Conservation (phyloP, 1,284 basidiomycete genomes). For the Irpex rosettiformis region DNA sequence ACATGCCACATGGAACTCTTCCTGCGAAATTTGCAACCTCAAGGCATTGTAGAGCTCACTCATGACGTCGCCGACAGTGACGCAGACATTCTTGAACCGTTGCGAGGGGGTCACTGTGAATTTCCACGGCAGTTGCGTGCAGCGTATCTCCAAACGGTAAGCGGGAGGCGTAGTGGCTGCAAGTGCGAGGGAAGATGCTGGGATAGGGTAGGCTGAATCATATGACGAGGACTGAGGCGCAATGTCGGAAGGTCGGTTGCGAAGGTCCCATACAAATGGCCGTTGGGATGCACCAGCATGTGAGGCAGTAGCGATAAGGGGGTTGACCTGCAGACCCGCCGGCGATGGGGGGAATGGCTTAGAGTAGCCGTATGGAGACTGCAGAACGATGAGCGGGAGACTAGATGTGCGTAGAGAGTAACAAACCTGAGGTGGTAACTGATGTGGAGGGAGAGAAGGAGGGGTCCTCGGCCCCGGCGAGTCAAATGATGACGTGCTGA, state of each 20-base stretch:
- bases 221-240: background rate
- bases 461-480: background rate
- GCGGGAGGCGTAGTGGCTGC: constrained; percentile 13
- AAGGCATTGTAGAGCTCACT: constrained; percentile 9
- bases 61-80: constrained; percentile 15
- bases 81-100: constrained; percentile 7
- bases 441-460: background rate
- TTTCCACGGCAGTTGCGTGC: constrained; percentile 9
- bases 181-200: constrained; percentile 3
- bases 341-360: constrained; percentile 4
- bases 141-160: constrained; percentile 6
- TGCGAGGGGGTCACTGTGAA: constrained; percentile 6
- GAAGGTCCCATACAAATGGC: constrained; percentile 14
- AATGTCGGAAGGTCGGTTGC: constrained; percentile 1
- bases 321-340: constrained; percentile 2
- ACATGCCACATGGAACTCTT: constrained; percentile 3
- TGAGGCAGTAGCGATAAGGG: constrained; percentile 4
- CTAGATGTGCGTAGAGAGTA: background rate
- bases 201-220: constrained; percentile 5
- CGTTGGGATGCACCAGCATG: background rate
- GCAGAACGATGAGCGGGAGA: background rate
- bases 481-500: background rate
- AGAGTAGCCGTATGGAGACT: background rate
- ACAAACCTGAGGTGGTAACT: background rate
- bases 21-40: constrained; percentile 6